These are phyloP conservation scores for Stephanocyclus meneghinianus DNA, from an alignment of 352 stramenopile species.

Conservation along the genomic window DNA sequence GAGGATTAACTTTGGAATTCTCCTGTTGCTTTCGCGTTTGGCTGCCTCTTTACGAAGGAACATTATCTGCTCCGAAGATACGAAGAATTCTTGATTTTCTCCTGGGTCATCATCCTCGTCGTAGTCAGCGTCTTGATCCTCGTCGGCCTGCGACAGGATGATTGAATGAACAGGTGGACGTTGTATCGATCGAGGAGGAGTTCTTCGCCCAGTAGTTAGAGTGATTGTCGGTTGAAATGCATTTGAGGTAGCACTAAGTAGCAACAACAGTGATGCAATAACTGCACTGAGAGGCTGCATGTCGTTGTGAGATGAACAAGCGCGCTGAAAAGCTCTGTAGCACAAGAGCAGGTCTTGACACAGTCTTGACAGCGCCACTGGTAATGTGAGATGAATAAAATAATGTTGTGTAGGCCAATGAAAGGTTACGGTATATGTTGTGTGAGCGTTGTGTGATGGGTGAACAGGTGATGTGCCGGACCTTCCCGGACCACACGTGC, in stretches of 20 bases:
- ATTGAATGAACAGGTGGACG: neutral
- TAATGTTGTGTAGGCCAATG: too few relatives aligned
- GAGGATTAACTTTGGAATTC: slow-evolving; percentile 30
- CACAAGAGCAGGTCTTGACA: too few relatives aligned
- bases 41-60: slow-evolving; percentile 44
- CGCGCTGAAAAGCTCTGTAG: too few relatives aligned
- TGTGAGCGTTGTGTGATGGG: too few relatives aligned
- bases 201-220: neutral
- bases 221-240: slow-evolving; percentile 7
- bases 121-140: slow-evolving; percentile 17
- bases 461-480: too few relatives aligned
- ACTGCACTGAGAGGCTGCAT: too few relatives aligned
- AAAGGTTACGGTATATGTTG: too few relatives aligned
- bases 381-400: too few relatives aligned
- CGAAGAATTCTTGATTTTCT: slow-evolving; percentile 24
- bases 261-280: neutral
- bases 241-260: neutral
- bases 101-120: neutral
- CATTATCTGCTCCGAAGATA: slow-evolving; percentile 42
- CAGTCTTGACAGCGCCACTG: too few relatives aligned
- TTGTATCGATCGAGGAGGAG: neutral
- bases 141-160: neutral
- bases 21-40: slow-evolving; percentile 37
- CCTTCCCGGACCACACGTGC: too few relatives aligned
- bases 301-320: too few relatives aligned